Conservation (phyloP, 1,139 yeast species). For the Scheffersomyces insectosa region DNA sequence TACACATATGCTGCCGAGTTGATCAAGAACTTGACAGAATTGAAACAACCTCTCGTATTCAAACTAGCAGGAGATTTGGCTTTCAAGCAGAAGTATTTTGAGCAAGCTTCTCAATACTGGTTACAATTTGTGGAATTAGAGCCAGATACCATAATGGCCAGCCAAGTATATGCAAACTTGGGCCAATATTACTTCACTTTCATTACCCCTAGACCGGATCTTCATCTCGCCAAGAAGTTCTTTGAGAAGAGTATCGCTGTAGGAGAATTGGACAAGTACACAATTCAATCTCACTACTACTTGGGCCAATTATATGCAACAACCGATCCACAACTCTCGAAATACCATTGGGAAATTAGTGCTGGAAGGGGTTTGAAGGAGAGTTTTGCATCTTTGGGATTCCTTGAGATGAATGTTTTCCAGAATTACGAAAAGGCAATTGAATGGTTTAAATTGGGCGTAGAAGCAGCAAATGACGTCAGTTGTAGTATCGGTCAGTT, state of each 20-base stretch:
- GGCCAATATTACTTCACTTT: constrained; percentile 62
- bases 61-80: constrained; percentile 77
- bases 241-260: constrained; percentile 62
- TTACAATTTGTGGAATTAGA: constrained; percentile 57
- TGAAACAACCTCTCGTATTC: constrained; percentile 68
- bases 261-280: constrained; percentile 56
- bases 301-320: constrained; percentile 68
- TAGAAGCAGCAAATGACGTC: constrained; percentile 57
- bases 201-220: constrained; percentile 42
- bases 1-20: constrained; percentile 60
- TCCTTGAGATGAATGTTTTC: constrained; percentile 70
- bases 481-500: constrained; percentile 75
- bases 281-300: constrained; percentile 72
- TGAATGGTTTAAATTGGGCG: constrained; percentile 86
- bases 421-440: constrained; percentile 54
- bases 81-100: constrained; percentile 41
- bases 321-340: constrained; percentile 57
- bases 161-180: constrained; percentile 71
- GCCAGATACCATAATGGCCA: constrained; percentile 56
- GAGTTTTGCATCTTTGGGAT: constrained; percentile 75
- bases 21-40: constrained; percentile 58
- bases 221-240: constrained; percentile 52
- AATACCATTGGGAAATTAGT: constrained; percentile 71
- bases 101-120: constrained; percentile 62
- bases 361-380: constrained; percentile 78